phyloP scores from a whole-genome alignment of 2,329 filamentous ascomycete genomes.

The Botryotinia globosa region DNA sequence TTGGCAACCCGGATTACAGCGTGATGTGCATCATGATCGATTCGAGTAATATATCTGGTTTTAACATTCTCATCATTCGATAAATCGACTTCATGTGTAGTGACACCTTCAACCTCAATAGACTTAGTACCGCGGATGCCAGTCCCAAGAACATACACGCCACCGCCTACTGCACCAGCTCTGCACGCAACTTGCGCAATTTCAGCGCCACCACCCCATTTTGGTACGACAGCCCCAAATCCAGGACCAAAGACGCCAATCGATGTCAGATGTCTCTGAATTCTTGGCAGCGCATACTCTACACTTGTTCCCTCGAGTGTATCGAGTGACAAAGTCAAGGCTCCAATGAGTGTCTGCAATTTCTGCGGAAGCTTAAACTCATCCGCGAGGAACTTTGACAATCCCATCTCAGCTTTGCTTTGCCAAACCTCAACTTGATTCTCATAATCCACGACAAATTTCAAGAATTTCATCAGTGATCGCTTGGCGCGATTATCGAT shows the following conservation, averaged over 20 bases:
- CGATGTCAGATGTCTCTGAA: slow-evolving; percentile 78
- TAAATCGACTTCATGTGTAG: slow-evolving; percentile 41
- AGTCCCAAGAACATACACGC: slow-evolving; percentile 80
- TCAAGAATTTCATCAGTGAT: slow-evolving; percentile 87
- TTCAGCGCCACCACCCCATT: slow-evolving; percentile 89
- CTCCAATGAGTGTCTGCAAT: slow-evolving; percentile 62
- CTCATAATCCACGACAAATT: slow-evolving; percentile 75
- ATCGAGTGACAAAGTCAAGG: slow-evolving; percentile 73
- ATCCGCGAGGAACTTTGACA: slow-evolving; percentile 57
- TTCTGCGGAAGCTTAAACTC: slow-evolving; percentile 66
- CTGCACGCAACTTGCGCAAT: slow-evolving; percentile 89
- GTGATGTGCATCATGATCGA: slow-evolving; percentile 24
- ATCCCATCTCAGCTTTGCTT: slow-evolving; percentile 50
- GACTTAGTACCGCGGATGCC: slow-evolving; percentile 50
- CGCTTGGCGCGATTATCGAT: slow-evolving; percentile 82
- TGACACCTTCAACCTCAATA: neutral
- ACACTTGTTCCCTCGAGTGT: slow-evolving; percentile 53
- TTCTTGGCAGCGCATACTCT: slow-evolving; percentile 64
- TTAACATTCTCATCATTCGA: slow-evolving; percentile 57
- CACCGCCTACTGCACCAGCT: slow-evolving; percentile 85
- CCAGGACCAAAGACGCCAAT: slow-evolving; percentile 85
- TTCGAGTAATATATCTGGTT: slow-evolving; percentile 52
- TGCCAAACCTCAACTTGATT: slow-evolving; percentile 59
- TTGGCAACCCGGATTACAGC: slow-evolving; percentile 48
- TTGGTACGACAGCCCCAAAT: slow-evolving; percentile 85